Evolutionary conservation across 495 filamentous ascomycete species (phyloP).

Genomic region (Penicillium simplicissimum): DNA sequence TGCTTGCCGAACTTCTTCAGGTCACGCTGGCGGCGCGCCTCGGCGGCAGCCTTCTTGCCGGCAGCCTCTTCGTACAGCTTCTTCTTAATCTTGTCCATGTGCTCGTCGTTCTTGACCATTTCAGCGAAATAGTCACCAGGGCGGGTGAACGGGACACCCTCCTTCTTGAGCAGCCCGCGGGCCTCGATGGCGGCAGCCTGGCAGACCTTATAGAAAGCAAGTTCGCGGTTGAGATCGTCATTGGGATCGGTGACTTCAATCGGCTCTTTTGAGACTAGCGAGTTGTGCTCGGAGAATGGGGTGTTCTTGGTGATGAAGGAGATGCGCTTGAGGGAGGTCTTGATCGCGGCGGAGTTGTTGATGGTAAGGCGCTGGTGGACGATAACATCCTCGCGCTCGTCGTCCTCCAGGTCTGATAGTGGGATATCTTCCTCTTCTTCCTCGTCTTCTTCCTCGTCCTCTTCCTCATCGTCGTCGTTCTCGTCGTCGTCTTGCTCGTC

Average conservation of each 20-base stretch:
- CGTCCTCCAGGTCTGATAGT: conserved; percentile 78
- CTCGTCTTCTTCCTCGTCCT: conserved; percentile 45
- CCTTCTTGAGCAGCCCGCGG: conserved; percentile 71
- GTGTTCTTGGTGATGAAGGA: conserved; percentile 58
- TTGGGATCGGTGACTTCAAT: conserved; percentile 67
- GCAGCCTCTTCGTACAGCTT: conserved; percentile 92
- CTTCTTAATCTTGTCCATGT: conserved; percentile 93
- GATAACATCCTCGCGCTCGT: conserved; percentile 81
- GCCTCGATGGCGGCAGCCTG: conserved; percentile 73
- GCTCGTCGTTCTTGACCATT: conserved; percentile 97
- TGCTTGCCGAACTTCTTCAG: conserved; percentile 99
- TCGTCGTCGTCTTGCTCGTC: conserved; percentile 32
- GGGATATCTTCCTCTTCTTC: conserved; percentile 67
- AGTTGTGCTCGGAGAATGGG: conserved; percentile 66
- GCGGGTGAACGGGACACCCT: conserved; percentile 80
- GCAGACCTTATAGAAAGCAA: conserved; percentile 91
- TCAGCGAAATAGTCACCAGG: conserved; percentile 96
- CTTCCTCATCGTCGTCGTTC: conserved; percentile 37
- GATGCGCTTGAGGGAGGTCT: conserved; percentile 74
- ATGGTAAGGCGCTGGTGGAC: conserved; percentile 93
- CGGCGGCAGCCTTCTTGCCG: conserved; percentile 84
- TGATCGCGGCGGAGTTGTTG: conserved; percentile 90
- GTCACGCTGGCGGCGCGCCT: conserved; percentile 89
- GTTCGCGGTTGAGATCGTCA: conserved; percentile 86
- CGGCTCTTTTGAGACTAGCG: conserved; percentile 53